These are phyloP conservation scores for Trichoderma sp. DNA, from an alignment of 2,329 filamentous ascomycete species.

Conservation along the genomic window DNA sequence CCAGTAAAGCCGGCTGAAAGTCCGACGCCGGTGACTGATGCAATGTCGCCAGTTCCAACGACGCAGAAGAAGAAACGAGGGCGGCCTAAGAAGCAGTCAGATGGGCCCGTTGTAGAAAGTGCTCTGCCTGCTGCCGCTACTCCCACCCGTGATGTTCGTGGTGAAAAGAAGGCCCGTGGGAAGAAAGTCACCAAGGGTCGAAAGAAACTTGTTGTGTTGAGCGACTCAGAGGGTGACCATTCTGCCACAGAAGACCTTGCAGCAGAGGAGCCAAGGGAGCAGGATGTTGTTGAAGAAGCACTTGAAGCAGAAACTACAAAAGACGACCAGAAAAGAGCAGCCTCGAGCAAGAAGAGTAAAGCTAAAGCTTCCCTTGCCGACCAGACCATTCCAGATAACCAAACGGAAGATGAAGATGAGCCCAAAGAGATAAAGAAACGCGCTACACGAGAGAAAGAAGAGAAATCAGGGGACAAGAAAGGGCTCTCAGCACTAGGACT, in stretches of 20 bases:
- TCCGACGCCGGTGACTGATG: not conserved
- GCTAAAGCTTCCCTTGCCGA: not conserved
- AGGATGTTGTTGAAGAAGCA: not conserved
- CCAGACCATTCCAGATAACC: not conserved
- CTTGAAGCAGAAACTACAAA: not conserved
- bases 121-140: conserved; percentile 28
- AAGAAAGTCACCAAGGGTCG: not conserved
- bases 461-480: conserved; percentile 21
- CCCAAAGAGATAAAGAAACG: not conserved
- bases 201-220: not conserved
- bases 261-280: not conserved
- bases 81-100: conserved; percentile 43
- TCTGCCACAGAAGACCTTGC: not conserved
- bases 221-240: not conserved
- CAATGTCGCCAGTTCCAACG: not conserved
- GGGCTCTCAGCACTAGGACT: conserved; percentile 27
- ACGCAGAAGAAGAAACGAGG: conserved; percentile 44
- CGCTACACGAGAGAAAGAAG: conserved; percentile 18
- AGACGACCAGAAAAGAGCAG: not conserved
- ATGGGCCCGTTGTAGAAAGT: conserved; percentile 1
- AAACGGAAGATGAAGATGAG: conserved; percentile 3
- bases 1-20: conserved; percentile 14
- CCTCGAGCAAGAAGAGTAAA: not conserved
- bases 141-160: not conserved
- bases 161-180: not conserved